Evolutionary conservation across 306 rosid species (phyloP).

Genomic region (Spatholobus suberectus): DNA sequence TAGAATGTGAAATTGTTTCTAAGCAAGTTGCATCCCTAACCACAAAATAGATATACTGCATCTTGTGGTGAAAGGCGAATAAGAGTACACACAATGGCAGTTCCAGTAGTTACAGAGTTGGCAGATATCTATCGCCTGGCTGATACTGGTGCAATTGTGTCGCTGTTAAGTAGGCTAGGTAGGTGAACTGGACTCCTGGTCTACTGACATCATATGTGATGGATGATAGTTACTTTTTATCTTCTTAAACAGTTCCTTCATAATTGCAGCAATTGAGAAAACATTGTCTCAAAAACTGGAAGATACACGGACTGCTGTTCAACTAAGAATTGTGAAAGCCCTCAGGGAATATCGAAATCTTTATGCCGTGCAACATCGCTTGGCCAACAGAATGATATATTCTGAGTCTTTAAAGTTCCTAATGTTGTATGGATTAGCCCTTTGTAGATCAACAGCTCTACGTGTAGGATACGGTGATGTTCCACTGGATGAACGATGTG

Average conservation of each 20-base stretch:
- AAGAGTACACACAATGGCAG: constrained; percentile 95
- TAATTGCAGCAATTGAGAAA: constrained; percentile 90
- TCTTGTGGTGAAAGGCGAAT: constrained; percentile 99
- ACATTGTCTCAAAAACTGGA: constrained; percentile 86
- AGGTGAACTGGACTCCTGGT: constrained; percentile 36
- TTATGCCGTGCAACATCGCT: constrained; percentile 91
- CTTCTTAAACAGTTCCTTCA: constrained; percentile 38
- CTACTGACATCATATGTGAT: constrained; percentile 21
- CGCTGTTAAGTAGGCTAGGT: constrained; percentile 90
- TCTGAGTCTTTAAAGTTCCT: constrained; percentile 89
- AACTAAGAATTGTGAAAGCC: constrained; percentile 82
- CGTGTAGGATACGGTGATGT: constrained; percentile 93
- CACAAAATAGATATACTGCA: constrained; percentile 82
- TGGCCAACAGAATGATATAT: constrained; percentile 90
- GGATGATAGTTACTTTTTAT: constrained; percentile 43
- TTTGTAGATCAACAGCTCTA: constrained; percentile 80
- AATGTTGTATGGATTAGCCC: constrained; percentile 85
- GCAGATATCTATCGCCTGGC: constrained; percentile 90
- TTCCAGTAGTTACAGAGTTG: constrained; percentile 88
- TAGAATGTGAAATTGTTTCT: constrained; percentile 10
- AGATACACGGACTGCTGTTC: constrained; percentile 84
- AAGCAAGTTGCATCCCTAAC: constrained; percentile 58
- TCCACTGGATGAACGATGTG: constrained; percentile 88
- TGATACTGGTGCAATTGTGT: constrained; percentile 89
- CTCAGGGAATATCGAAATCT: constrained; percentile 91